phyloP scores from a whole-genome alignment of 371 early-diverging fungal species.

The Mortierella sp. region DNA sequence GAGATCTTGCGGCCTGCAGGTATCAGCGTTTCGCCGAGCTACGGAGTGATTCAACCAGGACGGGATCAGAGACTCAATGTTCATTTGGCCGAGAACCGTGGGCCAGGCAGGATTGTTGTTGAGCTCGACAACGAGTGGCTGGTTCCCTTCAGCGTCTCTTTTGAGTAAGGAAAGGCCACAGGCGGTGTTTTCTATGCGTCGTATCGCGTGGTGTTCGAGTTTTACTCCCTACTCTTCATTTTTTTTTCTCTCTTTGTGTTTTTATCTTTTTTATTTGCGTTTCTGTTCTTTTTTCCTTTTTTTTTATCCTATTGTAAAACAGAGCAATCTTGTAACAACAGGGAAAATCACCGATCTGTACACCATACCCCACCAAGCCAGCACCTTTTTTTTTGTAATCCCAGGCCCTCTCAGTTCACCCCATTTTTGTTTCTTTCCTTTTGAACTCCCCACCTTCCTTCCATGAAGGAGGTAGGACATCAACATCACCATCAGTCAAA shows the following conservation, averaged over 20 bases:
- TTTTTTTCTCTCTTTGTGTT: not conserved
- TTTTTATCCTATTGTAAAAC: not conserved
- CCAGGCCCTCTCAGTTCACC: not conserved
- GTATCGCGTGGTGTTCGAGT: too few species aligned
- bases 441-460: not conserved
- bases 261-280: not conserved
- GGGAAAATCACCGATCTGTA: not conserved
- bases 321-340: slow-evolving; percentile 1
- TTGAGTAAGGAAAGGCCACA: slow-evolving; percentile 7
- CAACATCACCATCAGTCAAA: too few species aligned
- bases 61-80: slow-evolving; percentile 37
- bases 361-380: not conserved
- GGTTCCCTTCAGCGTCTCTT: slow-evolving; percentile 32
- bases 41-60: slow-evolving; percentile 35
- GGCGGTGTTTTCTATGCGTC: not conserved
- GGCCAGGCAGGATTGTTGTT: slow-evolving; percentile 44
- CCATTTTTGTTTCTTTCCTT: not conserved
- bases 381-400: not conserved
- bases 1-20: slow-evolving; percentile 42
- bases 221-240: too few species aligned
- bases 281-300: not conserved
- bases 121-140: slow-evolving; percentile 45
- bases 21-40: slow-evolving; percentile 32
- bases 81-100: slow-evolving; percentile 36
- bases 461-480: not conserved